A percentile compares a stretch with the other conserved stretches of the same genome.
phyloP scores from a whole-genome alignment of 345 rosid species.

The Rhodamnia argentea region DNA sequence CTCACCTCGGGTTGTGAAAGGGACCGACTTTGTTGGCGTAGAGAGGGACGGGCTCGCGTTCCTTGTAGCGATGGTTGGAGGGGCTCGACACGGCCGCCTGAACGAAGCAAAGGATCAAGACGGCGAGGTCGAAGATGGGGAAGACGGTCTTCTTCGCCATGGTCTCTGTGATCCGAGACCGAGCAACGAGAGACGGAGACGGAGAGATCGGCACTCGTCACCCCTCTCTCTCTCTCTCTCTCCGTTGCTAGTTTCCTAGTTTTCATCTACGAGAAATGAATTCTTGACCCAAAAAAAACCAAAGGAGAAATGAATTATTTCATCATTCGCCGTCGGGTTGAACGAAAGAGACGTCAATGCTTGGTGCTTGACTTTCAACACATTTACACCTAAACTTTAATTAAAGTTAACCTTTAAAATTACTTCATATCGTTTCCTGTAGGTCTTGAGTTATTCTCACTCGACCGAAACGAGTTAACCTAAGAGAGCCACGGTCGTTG shows the following conservation, averaged over 20 bases:
- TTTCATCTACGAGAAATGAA: neutral
- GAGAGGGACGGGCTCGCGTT: slow-evolving; percentile 55
- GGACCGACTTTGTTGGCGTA: slow-evolving; percentile 86
- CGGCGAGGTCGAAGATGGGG: neutral
- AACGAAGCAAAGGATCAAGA: neutral
- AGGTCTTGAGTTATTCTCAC: neutral
- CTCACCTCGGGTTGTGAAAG: slow-evolving; percentile 73
- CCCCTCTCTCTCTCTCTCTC: neutral
- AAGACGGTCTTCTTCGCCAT: neutral
- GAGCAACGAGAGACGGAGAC: neutral
- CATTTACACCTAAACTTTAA: neutral
- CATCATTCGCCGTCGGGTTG: too few relatives aligned
- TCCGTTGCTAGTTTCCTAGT: neutral
- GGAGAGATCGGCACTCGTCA: neutral
- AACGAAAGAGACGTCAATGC: neutral
- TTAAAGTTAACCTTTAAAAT: neutral
- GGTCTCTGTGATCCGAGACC: neutral
- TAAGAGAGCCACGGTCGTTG: too few relatives aligned
- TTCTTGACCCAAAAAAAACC: neutral
- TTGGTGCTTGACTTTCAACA: neutral
- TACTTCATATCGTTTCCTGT: neutral
- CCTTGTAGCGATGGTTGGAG: slow-evolving; percentile 64
- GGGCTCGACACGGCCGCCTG: slow-evolving; percentile 43
- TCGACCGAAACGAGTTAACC: neutral
- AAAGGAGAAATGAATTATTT: too few relatives aligned